Base-by-base conservation (phyloP, 257 asterid species). In the Salvia hispanica region DNA sequence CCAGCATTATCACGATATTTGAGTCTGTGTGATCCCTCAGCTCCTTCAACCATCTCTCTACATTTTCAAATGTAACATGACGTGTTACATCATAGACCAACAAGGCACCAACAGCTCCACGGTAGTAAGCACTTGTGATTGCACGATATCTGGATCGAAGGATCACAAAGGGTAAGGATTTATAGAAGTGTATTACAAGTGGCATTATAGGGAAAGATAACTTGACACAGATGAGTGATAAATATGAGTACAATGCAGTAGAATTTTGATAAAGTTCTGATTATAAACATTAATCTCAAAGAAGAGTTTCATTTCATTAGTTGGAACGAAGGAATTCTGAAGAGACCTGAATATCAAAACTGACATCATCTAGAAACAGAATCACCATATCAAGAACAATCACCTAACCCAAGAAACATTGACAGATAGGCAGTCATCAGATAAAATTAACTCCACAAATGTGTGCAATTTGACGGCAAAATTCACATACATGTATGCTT, bases 71-170 rank as follows among this genome's bases (percentile, higher is more conserved):
- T 60, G 80, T 78, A 2, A 70, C 77, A 13, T 74, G 80, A 31
- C 83, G 79, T 2, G 83, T 74, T 2, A 78, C 80, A 48, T 78
- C 83, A 3, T 78, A 78, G 43, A 78, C 83, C 21, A 78, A 61
- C 54, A 79, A 68, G 59, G 79, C 82, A 18, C 79, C 82, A 65
- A 78, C 77, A 40, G 82, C 82, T 66, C 82, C 82, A 55, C 80
- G 72, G 18, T 74, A 79, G 54, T 79, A 79, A 67, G 83, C 83
- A 67, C 80, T 79, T 46, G 82, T 78, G 54, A 78, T 78, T 39
- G 82, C 82, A 37, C 82, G 82, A 58, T 78, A 78, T 55, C 82
- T 78, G 71, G 16, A 64, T 28, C 63, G 46, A 57, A 64, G 64
- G 62, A 71, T 61, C 15, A 6, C 16, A 4, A n/a, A 25, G 47